Conservation (phyloP, 352 stramenopile species). For the Globisporangium orthogonon region DNA sequence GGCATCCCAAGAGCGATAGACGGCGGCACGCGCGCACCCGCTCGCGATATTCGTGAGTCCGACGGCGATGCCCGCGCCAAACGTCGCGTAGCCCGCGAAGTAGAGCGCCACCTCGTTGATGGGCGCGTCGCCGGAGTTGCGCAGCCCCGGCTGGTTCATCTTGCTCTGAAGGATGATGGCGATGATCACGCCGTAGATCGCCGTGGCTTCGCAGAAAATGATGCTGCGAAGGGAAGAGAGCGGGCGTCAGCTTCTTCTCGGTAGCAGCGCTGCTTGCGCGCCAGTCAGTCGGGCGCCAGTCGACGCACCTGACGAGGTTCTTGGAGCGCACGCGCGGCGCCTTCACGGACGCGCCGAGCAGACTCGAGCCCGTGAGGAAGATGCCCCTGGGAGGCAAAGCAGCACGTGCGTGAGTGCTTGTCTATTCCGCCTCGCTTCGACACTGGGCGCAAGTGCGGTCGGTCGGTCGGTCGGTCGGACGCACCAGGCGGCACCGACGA, state of each 20-base stretch:
- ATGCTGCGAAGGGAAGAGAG: conserved; percentile 59
- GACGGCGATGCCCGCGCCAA: conserved; percentile 95
- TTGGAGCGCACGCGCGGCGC: conserved; percentile 98
- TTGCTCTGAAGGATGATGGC: conserved; percentile 99
- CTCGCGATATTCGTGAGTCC: conserved; percentile 98
- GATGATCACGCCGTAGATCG: conserved; percentile 99
- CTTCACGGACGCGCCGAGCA: conserved; percentile 98
- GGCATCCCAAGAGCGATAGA: not conserved
- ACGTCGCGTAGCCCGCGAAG: conserved; percentile 98
- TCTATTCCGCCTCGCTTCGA: no score
- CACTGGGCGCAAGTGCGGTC: no score
- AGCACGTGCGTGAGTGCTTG: no score
- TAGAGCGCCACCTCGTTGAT: conserved; percentile 82
- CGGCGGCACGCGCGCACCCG: conserved; percentile 40
- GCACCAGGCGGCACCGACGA: conserved; percentile 95
- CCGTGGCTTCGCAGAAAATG: conserved; percentile 99
- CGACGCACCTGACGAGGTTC: conserved; percentile 92
- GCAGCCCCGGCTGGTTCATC: conserved; percentile 76
- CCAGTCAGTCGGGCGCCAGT: no score
- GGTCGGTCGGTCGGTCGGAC: conserved; percentile 5
- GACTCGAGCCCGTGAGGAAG: conserved; percentile 92
- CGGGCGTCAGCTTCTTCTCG: no score
- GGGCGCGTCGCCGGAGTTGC: conserved; percentile 48
- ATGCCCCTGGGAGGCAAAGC: conserved; percentile 57
- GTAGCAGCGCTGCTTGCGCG: no score